Conservation (phyloP, 2,329 filamentous ascomycete species). For the Celoporthe dispersa region DNA sequence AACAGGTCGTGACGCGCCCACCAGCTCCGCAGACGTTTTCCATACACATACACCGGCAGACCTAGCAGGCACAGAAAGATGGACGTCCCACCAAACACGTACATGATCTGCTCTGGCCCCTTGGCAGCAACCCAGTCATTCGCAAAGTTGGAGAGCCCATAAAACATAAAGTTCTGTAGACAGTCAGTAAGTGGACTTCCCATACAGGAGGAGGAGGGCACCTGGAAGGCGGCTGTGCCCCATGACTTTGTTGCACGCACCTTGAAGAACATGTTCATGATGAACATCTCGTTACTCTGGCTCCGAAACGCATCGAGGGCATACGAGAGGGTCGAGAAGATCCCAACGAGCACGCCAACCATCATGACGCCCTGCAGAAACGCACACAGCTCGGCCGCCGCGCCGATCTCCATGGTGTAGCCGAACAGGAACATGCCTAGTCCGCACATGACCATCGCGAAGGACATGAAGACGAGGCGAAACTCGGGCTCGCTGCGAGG, state of each 20-base stretch:
- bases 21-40: slow-evolving; percentile 21
- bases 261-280: slow-evolving; percentile 48
- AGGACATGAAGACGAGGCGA: slow-evolving; percentile 41
- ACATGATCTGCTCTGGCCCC: slow-evolving; percentile 44
- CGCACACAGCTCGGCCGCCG: slow-evolving; percentile 38
- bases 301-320: slow-evolving; percentile 45
- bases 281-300: slow-evolving; percentile 48
- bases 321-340: slow-evolving; percentile 41
- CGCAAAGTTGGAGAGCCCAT: slow-evolving; percentile 38
- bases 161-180: slow-evolving; percentile 7
- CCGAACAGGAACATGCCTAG: slow-evolving; percentile 42
- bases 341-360: slow-evolving; percentile 36
- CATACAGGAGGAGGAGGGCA: background rate
- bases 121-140: slow-evolving; percentile 45
- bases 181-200: background rate
- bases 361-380: slow-evolving; percentile 37
- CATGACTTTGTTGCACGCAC: too few relatives aligned
- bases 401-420: slow-evolving; percentile 34
- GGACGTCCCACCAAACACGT: slow-evolving; percentile 39
- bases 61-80: slow-evolving; percentile 12
- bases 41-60: slow-evolving; percentile 23
- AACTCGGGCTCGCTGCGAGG: slow-evolving; percentile 43
- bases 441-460: slow-evolving; percentile 36
- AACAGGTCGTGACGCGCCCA: slow-evolving; percentile 11
- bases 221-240: too few relatives aligned